Evolutionary conservation across 2,329 filamentous ascomycete genomes (phyloP).

Genomic region (Exophiala viscosa): DNA sequence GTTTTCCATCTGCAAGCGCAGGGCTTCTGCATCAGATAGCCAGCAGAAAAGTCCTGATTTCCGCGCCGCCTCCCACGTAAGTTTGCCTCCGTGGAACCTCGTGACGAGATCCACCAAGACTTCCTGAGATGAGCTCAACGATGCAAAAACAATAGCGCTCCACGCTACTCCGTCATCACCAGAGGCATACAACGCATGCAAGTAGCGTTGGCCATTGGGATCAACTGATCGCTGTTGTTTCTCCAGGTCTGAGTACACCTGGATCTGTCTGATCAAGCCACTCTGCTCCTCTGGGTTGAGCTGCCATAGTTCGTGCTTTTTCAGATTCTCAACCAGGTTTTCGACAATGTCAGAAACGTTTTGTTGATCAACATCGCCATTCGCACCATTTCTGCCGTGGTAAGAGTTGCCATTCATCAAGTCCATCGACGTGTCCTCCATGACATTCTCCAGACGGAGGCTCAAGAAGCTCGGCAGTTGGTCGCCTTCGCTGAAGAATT

Average conservation of each 20-base stretch:
- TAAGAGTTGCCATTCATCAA: conserved; percentile 2
- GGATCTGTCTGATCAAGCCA: conserved; percentile 70
- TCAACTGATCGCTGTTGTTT: conserved; percentile 85
- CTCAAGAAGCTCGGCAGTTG: conserved; percentile 73
- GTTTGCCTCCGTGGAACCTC: conserved; percentile 70
- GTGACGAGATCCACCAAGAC: conserved; percentile 81
- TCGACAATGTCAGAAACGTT: conserved; percentile 65
- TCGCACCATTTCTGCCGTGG: conserved; percentile 15
- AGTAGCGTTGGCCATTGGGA: conserved; percentile 75
- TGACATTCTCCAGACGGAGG: conserved; percentile 49
- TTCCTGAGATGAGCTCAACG: conserved; percentile 63
- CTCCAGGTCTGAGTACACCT: conserved; percentile 79
- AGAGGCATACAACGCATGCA: conserved; percentile 67
- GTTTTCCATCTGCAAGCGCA: conserved; percentile 79
- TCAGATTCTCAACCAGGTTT: conserved; percentile 72
- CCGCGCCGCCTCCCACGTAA: conserved; percentile 80
- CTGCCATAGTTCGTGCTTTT: conserved; percentile 68
- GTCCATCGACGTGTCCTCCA: conserved; percentile 33
- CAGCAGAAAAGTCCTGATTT: conserved; percentile 94
- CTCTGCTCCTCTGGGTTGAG: conserved; percentile 56
- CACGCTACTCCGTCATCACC: conserved; percentile 55
- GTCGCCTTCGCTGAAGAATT: conserved; percentile 80
- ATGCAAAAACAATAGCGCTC: conserved; percentile 82
- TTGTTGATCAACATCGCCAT: conserved; percentile 56
- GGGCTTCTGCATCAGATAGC: conserved; percentile 70